Evolutionary conservation across 2,329 filamentous ascomycete species (phyloP), one percentile per base, ranked within the genome.

Genomic region (Colletotrichum spaethianum): DNA sequence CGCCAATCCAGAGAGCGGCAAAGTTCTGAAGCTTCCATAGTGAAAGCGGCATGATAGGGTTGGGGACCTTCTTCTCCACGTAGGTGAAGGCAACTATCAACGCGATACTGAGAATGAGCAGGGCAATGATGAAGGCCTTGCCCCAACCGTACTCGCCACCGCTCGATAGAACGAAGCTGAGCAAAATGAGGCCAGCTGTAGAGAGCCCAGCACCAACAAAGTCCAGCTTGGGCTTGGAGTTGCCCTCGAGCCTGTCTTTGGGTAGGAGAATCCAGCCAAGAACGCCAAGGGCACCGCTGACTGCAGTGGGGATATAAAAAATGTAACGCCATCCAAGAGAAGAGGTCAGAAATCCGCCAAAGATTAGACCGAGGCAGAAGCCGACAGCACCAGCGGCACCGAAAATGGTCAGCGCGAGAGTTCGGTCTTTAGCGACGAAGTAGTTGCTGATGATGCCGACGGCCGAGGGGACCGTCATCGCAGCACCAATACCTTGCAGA

Each of bases 381-480:
- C 68, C 68, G 8, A 71, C 68, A n/a, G 68, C 68, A 3, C 68
- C 68, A 1, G 68, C 63, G 3, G 68, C 68, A 4, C 68, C 63
- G 7, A 71, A 71, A n/a, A 71, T 71, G 18, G 68, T 71, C 20
- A 71, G 40, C 3, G 63, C 63, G 1, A 71, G 48, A 9, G 68
- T 71, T 12, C 63, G 63, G 42, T 71, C 68, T 26, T 62, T 62
- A 0, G 68, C 46, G 26, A 71, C 33, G 11, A 71, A 71, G 50
- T 71, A 71, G 63, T 71, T 71, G 68, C 68, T 71, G 63, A 71
- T 71, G 69, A 98, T 86, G 64, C 95, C 92, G 44, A 97, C 83
- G 0, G 92, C 91, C 0, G 93, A 94, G 0, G 96, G 95, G 0
- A 93, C 93, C 72, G 95, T 92, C 96, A 99, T 99, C 95, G 68